Conservation (phyloP, 352 stramenopile species). For the Phytopythium mirpurense region DNA sequence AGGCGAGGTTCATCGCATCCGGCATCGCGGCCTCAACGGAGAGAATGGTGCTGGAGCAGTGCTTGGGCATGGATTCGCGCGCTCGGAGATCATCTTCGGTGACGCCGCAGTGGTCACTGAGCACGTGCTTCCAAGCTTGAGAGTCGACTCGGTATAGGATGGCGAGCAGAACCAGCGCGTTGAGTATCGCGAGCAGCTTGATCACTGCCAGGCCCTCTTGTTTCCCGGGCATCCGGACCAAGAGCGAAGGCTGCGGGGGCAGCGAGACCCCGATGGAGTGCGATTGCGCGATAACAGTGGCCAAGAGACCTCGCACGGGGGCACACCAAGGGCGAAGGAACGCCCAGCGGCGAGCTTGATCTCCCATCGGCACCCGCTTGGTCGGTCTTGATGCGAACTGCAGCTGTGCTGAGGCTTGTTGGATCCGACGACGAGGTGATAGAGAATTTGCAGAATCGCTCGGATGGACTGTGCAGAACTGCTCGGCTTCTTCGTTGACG, state of each 20-base stretch:
- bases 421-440: no score
- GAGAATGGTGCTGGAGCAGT: neutral
- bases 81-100: neutral
- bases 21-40: neutral
- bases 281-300: neutral
- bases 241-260: neutral
- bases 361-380: neutral
- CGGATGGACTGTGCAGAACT: no score
- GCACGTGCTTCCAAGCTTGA: neutral
- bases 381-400: neutral
- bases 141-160: neutral
- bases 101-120: neutral
- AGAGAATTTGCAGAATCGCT: no score
- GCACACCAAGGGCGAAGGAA: neutral
- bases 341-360: neutral
- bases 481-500: no score
- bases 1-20: neutral
- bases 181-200: neutral
- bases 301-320: neutral
- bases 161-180: neutral
- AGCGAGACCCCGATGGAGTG: neutral
- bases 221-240: neutral
- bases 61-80: neutral
- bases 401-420: neutral
- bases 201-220: neutral